phyloP scores from a whole-genome alignment of 2,329 filamentous ascomycete genomes.

The Penicillium psychrosexuale region DNA sequence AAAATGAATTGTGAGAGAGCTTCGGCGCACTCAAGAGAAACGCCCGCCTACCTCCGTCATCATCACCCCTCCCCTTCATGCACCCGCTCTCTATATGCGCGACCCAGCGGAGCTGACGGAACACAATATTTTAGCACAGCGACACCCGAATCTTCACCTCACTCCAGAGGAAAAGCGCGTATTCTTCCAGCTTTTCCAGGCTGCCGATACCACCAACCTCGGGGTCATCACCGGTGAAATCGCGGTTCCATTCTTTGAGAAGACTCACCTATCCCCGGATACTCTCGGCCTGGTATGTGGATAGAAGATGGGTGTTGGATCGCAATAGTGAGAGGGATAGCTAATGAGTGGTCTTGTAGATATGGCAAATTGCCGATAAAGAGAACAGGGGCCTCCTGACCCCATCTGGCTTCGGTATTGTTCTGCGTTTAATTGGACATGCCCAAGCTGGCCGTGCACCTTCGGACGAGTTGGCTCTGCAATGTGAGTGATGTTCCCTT shows the following conservation, averaged over 20 bases:
- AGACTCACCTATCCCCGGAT: slow-evolving; percentile 81
- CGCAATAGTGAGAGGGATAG: not conserved
- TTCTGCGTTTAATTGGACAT: slow-evolving; percentile 90
- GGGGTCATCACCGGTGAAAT: slow-evolving; percentile 94
- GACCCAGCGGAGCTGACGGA: slow-evolving; percentile 27
- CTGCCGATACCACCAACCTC: slow-evolving; percentile 86
- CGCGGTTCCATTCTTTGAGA: slow-evolving; percentile 96
- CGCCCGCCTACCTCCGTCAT: slow-evolving; percentile 20
- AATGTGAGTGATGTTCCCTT: slow-evolving; percentile 51
- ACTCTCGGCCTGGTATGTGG: slow-evolving; percentile 76
- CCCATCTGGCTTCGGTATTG: slow-evolving; percentile 87
- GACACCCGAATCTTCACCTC: slow-evolving; percentile 72
- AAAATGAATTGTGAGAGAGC: slow-evolving; percentile 1
- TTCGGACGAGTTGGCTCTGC: slow-evolving; percentile 74
- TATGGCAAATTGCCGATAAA: slow-evolving; percentile 98
- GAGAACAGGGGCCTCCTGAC: slow-evolving; percentile 95
- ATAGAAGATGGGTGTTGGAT: not conserved
- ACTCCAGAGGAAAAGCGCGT: slow-evolving; percentile 88
- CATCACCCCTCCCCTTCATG: slow-evolving; percentile 9
- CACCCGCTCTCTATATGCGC: not conserved
- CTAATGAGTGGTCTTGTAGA: slow-evolving; percentile 52
- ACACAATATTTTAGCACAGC: slow-evolving; percentile 25
- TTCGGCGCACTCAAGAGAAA: slow-evolving; percentile 27
- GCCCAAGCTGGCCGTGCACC: slow-evolving; percentile 85
- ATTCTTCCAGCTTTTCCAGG: slow-evolving; percentile 88